phyloP scores from a whole-genome alignment of 805 yeast genomes.

The Wickerhamomyces tratensis region DNA sequence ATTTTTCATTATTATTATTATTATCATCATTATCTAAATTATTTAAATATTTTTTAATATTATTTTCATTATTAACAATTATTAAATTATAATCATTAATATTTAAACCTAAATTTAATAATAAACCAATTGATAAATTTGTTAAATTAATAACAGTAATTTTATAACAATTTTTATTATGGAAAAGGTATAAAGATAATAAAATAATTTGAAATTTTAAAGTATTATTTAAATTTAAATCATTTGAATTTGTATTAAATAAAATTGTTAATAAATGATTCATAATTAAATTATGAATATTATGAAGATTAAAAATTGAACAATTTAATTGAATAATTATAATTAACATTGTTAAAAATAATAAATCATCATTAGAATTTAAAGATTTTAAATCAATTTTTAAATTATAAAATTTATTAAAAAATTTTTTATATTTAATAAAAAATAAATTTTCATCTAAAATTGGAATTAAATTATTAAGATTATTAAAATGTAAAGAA shows the following conservation, averaged over 20 bases:
- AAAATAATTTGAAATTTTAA: constrained; percentile 14
- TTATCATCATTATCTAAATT: constrained; percentile 14
- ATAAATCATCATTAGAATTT: constrained; percentile 20
- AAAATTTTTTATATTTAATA: constrained; percentile 10
- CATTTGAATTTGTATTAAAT: constrained; percentile 2
- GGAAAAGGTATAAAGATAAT: constrained; percentile 15
- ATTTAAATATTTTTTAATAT: not conserved
- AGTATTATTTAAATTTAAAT: constrained; percentile 1
- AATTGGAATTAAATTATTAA: constrained; percentile 16
- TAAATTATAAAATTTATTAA: constrained; percentile 1
- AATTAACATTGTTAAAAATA: constrained; percentile 35
- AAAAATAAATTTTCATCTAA: constrained; percentile 16
- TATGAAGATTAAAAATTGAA: constrained; percentile 19
- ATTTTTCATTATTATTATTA: constrained; percentile 13
- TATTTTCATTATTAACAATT: not conserved
- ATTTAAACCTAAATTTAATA: constrained; percentile 18
- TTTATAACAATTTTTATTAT: constrained; percentile 18
- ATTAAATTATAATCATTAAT: constrained; percentile 14
- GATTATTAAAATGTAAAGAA: constrained; percentile 16
- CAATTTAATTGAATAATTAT: constrained; percentile 22
- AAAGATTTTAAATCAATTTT: constrained; percentile 2
- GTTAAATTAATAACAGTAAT: constrained; percentile 13
- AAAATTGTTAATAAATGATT: constrained; percentile 8
- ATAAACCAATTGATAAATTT: constrained; percentile 11
- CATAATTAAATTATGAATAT: constrained; percentile 15